Percentiles rank a stretch among this genome's conserved stretches.
phyloP scores from a whole-genome alignment of 352 stramenopile genomes.

The Aphanomyces invadans region DNA sequence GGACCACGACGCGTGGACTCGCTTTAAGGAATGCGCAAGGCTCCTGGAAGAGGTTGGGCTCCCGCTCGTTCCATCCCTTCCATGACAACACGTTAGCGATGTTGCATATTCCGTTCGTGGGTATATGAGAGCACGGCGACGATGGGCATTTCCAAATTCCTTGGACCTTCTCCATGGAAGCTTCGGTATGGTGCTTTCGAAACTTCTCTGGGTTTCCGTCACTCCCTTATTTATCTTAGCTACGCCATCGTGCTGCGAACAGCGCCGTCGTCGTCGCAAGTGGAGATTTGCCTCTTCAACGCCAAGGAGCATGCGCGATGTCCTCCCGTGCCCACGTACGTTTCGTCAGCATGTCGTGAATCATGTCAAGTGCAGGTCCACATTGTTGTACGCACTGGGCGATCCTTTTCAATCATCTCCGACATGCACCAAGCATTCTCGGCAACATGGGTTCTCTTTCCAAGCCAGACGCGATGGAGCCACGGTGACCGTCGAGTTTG shows the following conservation, averaged over 20 bases:
- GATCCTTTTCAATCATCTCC: not conserved
- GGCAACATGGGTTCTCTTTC: constrained; percentile 10
- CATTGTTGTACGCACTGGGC: constrained; percentile 9
- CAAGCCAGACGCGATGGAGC: not conserved
- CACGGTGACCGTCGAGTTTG: constrained; percentile 6
- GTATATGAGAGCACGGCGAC: constrained; percentile 7
- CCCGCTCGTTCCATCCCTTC: not conserved
- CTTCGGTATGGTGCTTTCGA: constrained; percentile 1
- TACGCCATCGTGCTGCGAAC: constrained; percentile 19
- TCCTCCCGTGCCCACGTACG: constrained; percentile 16
- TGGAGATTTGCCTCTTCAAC: constrained; percentile 18
- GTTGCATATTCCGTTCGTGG: constrained; percentile 12
- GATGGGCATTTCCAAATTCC: not conserved
- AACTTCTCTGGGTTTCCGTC: no score
- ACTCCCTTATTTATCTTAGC: not conserved
- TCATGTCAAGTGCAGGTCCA: constrained; percentile 7
- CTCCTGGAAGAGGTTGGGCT: constrained; percentile 18
- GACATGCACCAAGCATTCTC: not conserved
- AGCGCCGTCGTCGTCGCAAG: not conserved
- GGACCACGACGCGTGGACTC: constrained; percentile 12
- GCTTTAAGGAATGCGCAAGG: constrained; percentile 20
- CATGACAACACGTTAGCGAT: no score
- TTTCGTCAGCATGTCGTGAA: not conserved
- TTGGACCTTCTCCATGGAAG: constrained; percentile 8
- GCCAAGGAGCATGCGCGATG: not conserved